phyloP scores from a whole-genome alignment of 768 basidiomycete species.

The Termitomyces bulborhizus region DNA sequence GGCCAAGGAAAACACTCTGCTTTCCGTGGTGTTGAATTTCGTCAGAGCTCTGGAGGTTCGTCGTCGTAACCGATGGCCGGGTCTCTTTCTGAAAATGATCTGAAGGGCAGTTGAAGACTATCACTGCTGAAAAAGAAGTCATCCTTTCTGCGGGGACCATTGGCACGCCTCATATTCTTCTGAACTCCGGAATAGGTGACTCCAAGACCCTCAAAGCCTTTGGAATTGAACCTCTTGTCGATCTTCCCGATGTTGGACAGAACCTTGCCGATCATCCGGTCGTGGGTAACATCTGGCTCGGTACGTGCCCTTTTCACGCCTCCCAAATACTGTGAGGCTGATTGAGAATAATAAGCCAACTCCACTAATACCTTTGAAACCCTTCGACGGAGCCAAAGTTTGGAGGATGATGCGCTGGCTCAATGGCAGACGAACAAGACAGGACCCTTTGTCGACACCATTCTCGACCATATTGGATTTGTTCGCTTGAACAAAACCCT shows the following conservation, averaged over 20 bases:
- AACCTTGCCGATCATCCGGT: conserved; percentile 31
- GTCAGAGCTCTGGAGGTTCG: conserved; percentile 7
- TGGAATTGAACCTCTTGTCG: conserved; percentile 18
- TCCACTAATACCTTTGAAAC: conserved; percentile 23
- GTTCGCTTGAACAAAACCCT: conserved; percentile 17
- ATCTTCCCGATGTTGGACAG: conserved; percentile 30
- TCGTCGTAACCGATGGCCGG: background rate
- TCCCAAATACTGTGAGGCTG: background rate
- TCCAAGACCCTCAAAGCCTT: conserved; percentile 11
- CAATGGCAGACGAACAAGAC: conserved; percentile 25
- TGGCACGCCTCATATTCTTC: conserved; percentile 23
- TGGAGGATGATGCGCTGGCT: conserved; percentile 9
- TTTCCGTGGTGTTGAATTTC: conserved; percentile 16
- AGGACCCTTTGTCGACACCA: conserved; percentile 22
- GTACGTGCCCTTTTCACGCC: background rate
- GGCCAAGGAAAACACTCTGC: background rate
- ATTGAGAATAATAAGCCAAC: background rate
- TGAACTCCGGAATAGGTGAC: conserved; percentile 29
- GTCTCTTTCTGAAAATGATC: background rate
- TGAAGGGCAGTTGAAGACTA: conserved; percentile 5
- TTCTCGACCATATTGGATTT: conserved; percentile 21
- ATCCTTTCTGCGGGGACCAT: conserved; percentile 29
- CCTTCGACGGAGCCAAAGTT: conserved; percentile 10
- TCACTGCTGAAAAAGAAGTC: conserved; percentile 26
- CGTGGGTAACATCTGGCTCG: conserved; percentile 18